These are phyloP conservation scores for Penicillium polonicum DNA, from an alignment of 2,329 filamentous ascomycete species.

Conservation along the genomic window DNA sequence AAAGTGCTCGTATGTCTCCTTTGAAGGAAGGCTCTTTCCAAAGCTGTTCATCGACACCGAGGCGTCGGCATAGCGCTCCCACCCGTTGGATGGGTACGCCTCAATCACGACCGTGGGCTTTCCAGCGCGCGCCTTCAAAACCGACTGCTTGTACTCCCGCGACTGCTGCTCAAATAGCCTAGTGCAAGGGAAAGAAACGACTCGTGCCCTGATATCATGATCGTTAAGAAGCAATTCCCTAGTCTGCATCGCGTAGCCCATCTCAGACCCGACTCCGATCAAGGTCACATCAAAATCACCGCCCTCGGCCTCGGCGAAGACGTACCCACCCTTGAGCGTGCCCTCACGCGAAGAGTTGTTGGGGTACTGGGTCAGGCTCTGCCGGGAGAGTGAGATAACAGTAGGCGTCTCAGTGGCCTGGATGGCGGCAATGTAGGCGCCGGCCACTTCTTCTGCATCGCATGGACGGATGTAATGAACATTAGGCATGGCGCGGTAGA, in stretches of 20 bases:
- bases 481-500: constrained; percentile 64
- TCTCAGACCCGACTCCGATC: constrained; percentile 50
- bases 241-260: constrained; percentile 46
- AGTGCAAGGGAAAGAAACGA: constrained; percentile 51
- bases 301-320: constrained; percentile 33
- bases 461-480: constrained; percentile 60
- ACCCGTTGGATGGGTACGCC: constrained; percentile 48
- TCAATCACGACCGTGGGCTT: constrained; percentile 48
- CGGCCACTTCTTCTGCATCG: constrained; percentile 56
- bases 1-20: constrained; percentile 27
- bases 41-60: constrained; percentile 48
- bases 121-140: constrained; percentile 36
- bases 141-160: constrained; percentile 43
- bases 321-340: constrained; percentile 43
- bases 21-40: constrained; percentile 33
- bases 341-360: constrained; percentile 39
- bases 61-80: constrained; percentile 53
- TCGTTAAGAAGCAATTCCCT: constrained; percentile 39
- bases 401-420: constrained; percentile 39
- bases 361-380: constrained; percentile 42
- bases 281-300: constrained; percentile 45
- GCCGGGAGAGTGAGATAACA: constrained; percentile 47
- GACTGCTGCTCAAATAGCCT: constrained; percentile 49
- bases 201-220: constrained; percentile 32
- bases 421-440: constrained; percentile 45